Conservation (phyloP, 345 rosid genomes). For the Rhodamnia argentea region DNA sequence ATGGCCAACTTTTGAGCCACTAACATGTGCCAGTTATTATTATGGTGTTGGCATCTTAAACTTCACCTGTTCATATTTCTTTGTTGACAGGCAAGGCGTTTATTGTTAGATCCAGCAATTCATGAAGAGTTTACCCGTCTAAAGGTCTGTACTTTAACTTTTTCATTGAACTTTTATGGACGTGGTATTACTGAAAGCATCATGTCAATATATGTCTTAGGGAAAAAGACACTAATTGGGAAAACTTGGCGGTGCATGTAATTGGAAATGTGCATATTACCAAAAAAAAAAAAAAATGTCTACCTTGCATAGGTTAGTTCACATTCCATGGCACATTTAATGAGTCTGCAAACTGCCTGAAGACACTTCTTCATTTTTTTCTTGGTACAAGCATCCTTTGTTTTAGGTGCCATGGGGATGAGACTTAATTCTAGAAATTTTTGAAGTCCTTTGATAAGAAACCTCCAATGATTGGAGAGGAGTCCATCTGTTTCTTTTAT, state of each 20-base stretch:
- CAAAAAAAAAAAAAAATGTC: not conserved
- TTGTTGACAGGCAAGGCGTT: slow-evolving; percentile 72
- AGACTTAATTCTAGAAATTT: not conserved
- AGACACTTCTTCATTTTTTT: not conserved
- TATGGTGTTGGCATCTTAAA: not conserved
- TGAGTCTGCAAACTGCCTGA: not conserved
- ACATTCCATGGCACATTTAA: not conserved
- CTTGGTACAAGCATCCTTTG: not conserved
- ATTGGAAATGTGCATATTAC: not conserved
- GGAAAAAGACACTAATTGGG: not conserved
- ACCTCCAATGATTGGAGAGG: not conserved
- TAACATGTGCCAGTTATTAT: not conserved
- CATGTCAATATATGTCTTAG: not conserved
- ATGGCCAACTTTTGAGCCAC: not conserved
- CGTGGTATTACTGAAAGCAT: not conserved
- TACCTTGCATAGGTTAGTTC: not conserved
- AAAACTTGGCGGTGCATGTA: not conserved
- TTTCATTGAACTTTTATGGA: slow-evolving; percentile 11
- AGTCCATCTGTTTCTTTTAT: not conserved
- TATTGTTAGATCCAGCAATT: slow-evolving; percentile 90
- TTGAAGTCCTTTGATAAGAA: not conserved
- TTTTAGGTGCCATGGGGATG: not conserved
- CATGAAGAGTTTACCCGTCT: slow-evolving; percentile 90
- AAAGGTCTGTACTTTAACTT: slow-evolving; percentile 27
- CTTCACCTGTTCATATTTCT: not conserved